Evolutionary conservation across 1,284 basidiomycete species (phyloP), one percentile per base, ranked within the genome.

Genomic region (Neonothopanus nambi): DNA sequence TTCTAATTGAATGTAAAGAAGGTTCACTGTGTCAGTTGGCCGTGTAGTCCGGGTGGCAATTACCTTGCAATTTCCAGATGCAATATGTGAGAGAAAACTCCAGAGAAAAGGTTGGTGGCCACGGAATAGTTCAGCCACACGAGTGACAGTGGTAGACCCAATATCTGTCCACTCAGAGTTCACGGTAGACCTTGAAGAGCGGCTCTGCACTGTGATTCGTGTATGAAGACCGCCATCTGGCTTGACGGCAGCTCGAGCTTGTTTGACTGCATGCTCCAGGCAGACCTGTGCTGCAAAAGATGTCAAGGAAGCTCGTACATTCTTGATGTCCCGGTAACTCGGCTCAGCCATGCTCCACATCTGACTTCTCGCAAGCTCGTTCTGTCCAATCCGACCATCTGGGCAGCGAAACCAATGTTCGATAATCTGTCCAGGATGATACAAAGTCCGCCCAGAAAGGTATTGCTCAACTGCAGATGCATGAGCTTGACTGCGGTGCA

Each of bases 171-270:
- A 63, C 23, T 62, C 39, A 13, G 57, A 18, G 17, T 39, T 26
- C 9, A 58, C 49, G 4, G 28, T 35, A 8, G 18, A 21, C 3
- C 50, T 47, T 7, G 28, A 26, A 33, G 24, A 33, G 2, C 21
- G 11, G 13, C 9, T 17, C 21, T 46, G 20, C 13, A 13, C 23
- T 17, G 24, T 11, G 6, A 46, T 26, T 6, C n/a, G 44, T 1
- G 56, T 52, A 51, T 64, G 63, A 5, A 68, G 59, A 7, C 67
- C 65, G 36, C 50, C 61, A 5, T 28, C 18, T 3, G 39, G 37
- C 17, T 40, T 30, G 5, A 49, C 48, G 23, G 48, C 48, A 0
- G 5, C 4, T 37, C 38, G 36, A 17, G 48, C 48, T n/a, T 49
- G 37, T 20, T 30, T 21, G 20, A 49, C 20, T 2, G 39, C 35